Percentiles rank a stretch among this genome's conserved stretches.
These are phyloP conservation scores for Geranomyces variabilis DNA, from an alignment of 192 early-diverging fungal species.

Conservation along the genomic window DNA sequence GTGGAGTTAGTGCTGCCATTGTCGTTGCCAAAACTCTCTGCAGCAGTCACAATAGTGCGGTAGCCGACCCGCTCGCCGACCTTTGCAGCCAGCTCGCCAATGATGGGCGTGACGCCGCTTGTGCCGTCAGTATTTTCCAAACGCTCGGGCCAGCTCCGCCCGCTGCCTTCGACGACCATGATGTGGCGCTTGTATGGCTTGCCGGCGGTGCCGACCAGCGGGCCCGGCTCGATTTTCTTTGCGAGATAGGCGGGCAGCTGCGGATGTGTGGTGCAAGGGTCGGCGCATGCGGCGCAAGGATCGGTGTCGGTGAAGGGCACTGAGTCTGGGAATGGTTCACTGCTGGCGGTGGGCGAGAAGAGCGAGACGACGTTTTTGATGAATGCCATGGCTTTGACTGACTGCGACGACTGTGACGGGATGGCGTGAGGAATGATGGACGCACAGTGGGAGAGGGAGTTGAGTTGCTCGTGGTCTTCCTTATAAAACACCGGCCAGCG, in stretches of 20 bases:
- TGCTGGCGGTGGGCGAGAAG: neutral
- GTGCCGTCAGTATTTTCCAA: constrained; percentile 35
- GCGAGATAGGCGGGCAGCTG: constrained; percentile 44
- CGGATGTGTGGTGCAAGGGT: constrained; percentile 45
- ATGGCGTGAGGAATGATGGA: too few species aligned
- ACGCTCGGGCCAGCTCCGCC: constrained; percentile 39
- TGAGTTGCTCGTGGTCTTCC: too few species aligned
- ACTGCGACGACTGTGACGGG: too few species aligned
- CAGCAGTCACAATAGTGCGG: constrained; percentile 44
- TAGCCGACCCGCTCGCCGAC: neutral
- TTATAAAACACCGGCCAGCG: too few species aligned
- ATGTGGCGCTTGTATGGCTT: constrained; percentile 57
- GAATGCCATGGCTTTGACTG: neutral
- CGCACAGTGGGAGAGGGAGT: too few species aligned
- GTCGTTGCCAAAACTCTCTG: constrained; percentile 18
- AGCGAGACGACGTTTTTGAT: constrained; percentile 7
- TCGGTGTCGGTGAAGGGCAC: constrained; percentile 40
- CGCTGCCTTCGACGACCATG: constrained; percentile 39
- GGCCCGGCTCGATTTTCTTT: constrained; percentile 41
- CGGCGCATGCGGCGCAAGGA: constrained; percentile 45
- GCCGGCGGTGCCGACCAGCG: constrained; percentile 35
- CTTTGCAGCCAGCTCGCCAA: neutral
- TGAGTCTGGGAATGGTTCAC: constrained; percentile 1
- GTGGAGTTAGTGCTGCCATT: neutral
- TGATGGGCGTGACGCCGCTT: neutral